These are phyloP conservation scores for Lichtheimia ornata DNA, from an alignment of 371 early-diverging fungal genomes.

Conservation along the genomic window DNA sequence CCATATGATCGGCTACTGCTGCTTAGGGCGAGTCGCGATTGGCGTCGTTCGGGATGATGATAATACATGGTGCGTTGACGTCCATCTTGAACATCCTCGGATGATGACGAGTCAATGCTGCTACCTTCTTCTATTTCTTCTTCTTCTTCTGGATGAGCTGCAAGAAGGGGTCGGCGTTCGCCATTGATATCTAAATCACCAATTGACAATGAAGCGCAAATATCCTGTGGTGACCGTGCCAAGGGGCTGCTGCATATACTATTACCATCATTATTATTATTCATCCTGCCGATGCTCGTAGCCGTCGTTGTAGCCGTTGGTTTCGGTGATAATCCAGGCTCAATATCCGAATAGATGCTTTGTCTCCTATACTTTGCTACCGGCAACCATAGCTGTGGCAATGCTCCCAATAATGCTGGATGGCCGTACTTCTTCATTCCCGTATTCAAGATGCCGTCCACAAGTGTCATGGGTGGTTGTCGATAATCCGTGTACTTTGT, in stretches of 20 bases:
- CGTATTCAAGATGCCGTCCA: slow-evolving; percentile 73
- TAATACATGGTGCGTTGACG: slow-evolving; percentile 44
- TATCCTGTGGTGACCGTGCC: slow-evolving; percentile 6
- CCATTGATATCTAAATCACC: slow-evolving; percentile 6
- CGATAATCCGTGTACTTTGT: slow-evolving; percentile 62
- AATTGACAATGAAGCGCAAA: slow-evolving; percentile 9
- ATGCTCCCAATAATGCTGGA: slow-evolving; percentile 70
- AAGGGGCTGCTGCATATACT: slow-evolving; percentile 12
- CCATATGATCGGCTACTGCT: slow-evolving; percentile 20
- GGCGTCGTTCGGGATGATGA: slow-evolving; percentile 58
- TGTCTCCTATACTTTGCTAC: slow-evolving; percentile 20
- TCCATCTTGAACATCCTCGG: slow-evolving; percentile 33
- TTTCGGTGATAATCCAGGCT: background rate
- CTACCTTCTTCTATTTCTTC: slow-evolving; percentile 29
- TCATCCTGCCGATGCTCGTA: background rate
- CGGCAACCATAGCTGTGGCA: slow-evolving; percentile 82
- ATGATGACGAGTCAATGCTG: slow-evolving; percentile 23
- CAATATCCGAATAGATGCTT: slow-evolving; percentile 4
- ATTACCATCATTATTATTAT: background rate
- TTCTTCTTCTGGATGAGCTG: slow-evolving; percentile 3
- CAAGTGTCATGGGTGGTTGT: slow-evolving; percentile 77
- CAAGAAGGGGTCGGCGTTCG: slow-evolving; percentile 18
- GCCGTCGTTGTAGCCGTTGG: background rate
- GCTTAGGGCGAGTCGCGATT: slow-evolving; percentile 28
- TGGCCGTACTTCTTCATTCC: slow-evolving; percentile 74